These are phyloP conservation scores for Solanum microdontum DNA, from an alignment of 257 asterid species.

Conservation along the genomic window DNA sequence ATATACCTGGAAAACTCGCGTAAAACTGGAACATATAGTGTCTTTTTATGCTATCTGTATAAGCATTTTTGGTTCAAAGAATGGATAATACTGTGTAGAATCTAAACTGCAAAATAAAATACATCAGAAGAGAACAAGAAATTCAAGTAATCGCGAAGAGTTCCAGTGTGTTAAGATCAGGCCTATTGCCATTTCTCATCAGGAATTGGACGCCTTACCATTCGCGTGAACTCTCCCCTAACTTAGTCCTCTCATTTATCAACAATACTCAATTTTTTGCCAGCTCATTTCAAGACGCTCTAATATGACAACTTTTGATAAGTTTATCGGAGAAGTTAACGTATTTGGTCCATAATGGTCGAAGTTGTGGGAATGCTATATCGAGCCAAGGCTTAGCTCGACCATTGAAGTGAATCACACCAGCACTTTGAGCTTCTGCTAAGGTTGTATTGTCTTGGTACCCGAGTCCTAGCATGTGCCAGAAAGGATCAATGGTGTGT, in stretches of 20 bases:
- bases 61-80: not conserved
- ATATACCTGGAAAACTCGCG: not conserved
- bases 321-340: constrained; percentile 64
- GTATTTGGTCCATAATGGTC: constrained; percentile 74
- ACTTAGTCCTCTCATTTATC: constrained; percentile 23
- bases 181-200: constrained; percentile 16
- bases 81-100: not conserved
- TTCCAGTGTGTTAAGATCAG: constrained; percentile 12
- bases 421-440: constrained; percentile 65
- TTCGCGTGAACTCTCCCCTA: constrained; percentile 15
- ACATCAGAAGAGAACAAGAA: constrained; percentile 11
- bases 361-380: constrained; percentile 81
- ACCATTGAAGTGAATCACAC: constrained; percentile 83
- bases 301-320: constrained; percentile 71
- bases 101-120: not conserved
- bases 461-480: constrained; percentile 97
- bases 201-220: constrained; percentile 10
- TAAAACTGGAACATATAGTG: not conserved
- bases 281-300: constrained; percentile 39
- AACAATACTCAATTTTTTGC: not conserved
- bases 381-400: constrained; percentile 99
- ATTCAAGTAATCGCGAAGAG: constrained; percentile 17
- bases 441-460: constrained; percentile 76
- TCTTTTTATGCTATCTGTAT: not conserved
- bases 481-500: constrained; percentile 57